Evolutionary conservation across 148 eudicot species (phyloP), one percentile per base, ranked within the genome.

Genomic region (Fallopia convolvulus): DNA sequence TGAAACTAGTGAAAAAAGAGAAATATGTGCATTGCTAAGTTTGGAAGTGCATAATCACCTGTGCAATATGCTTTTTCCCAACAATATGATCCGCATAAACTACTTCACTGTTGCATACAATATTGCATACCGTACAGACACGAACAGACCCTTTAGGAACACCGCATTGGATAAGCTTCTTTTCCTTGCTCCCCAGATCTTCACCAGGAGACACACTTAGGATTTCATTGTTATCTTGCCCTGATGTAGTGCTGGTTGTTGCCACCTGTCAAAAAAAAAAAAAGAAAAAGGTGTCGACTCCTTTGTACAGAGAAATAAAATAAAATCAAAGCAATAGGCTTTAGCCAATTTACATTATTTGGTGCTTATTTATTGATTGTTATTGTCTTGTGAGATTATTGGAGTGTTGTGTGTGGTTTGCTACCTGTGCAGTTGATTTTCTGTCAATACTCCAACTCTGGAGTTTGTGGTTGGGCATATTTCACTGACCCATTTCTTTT

Each of bases 21-120:
- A 75, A 78, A 33, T 42, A 23, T 26, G 21, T 15, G 39, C 4
- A 47, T 42, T 20, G 49, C 1, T 5, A 73, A 30, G 39, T 32
- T 8, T 18, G 46, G 60, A 32, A 44, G 71, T 71, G 70, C 4
- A 2, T 75, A 72, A 14, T 75, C 75, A 87, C 87, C 89, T 84
- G 79, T 2, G 83, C 74, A 70, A 66, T n/a, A 76, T 87, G 89
- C 83, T 84, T 84, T 73, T 84, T 81, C 15, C 89, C 87, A 42
- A 71, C 76, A 74, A 87, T 60, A 75, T 87, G 89, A 79, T 78
- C 79, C 21, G 76, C 73, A 74, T 79, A 87, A 21, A 56, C 87
- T 47, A 78, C 75, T 76, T 83, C 82, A 52, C 87, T 84, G 79
- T 83, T 87, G 75, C 87, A 84, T 18, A 76, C 81, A 73, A 87